A percentile compares a stretch with the other conserved stretches of the same genome.
Conservation (phyloP, 345 rosid species). For the Eucalyptus marginata region DNA sequence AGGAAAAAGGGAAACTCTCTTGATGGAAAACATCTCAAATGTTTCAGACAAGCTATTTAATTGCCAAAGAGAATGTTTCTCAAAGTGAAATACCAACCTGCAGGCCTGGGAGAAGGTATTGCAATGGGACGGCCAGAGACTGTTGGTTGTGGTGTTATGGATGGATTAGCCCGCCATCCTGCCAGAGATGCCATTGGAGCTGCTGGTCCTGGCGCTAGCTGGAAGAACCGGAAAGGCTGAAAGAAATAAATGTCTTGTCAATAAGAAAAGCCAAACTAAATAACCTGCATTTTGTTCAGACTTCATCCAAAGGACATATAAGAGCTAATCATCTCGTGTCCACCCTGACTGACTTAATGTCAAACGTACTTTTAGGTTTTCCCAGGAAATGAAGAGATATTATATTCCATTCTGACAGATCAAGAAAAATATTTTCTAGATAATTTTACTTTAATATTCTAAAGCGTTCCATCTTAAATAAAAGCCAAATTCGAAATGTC, state of each 20-base stretch:
- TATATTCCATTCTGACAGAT: background rate
- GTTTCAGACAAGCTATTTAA: background rate
- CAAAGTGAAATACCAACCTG: background rate
- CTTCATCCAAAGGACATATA: background rate
- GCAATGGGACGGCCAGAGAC: constrained; percentile 50
- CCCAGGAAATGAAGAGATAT: background rate
- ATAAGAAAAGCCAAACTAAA: background rate
- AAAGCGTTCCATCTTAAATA: background rate
- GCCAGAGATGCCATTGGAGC: constrained; percentile 53
- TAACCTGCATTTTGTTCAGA: background rate
- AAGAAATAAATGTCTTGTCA: background rate
- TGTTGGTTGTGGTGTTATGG: constrained; percentile 51
- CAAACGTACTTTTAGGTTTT: background rate
- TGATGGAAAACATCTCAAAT: background rate
- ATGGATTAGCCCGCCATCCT: constrained; percentile 76
- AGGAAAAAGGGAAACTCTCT: background rate
- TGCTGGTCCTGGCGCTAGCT: constrained; percentile 33
- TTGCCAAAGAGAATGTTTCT: background rate
- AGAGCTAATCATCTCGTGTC: background rate
- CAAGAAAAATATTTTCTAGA: background rate
- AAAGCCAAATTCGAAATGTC: background rate
- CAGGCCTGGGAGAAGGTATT: background rate
- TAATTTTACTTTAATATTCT: background rate
- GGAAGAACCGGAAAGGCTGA: constrained; percentile 19
- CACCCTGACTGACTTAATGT: background rate